These are phyloP conservation scores for Didymella exigua DNA, from an alignment of 2,329 filamentous ascomycete species.

Conservation along the genomic window DNA sequence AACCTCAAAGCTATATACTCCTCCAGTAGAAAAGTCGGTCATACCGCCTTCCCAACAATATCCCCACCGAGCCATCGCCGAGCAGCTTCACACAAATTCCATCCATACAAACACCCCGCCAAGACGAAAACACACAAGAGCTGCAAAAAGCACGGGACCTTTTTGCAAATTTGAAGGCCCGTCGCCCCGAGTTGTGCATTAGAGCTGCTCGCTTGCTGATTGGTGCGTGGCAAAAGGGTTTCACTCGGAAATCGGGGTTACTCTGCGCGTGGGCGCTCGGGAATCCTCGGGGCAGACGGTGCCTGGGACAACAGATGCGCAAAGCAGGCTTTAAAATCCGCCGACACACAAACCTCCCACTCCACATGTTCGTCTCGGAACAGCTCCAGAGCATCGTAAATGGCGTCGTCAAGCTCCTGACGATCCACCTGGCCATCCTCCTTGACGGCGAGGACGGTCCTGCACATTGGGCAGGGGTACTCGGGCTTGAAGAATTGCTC, in stretches of 20 bases:
- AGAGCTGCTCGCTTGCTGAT: constrained; percentile 4
- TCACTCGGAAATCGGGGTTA: constrained; percentile 7
- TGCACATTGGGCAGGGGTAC: not conserved
- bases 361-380: not conserved
- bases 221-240: constrained; percentile 11
- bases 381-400: not conserved
- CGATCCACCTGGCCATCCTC: no score
- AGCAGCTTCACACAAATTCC: not conserved
- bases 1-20: not conserved
- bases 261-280: constrained; percentile 6
- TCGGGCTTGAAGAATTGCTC: not conserved
- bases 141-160: not conserved
- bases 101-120: not conserved
- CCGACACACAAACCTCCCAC: not conserved
- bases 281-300: not conserved
- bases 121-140: constrained; percentile 3
- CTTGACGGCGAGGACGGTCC: not conserved
- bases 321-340: not conserved
- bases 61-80: constrained; percentile 11
- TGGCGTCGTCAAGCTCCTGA: not conserved
- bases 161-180: not conserved
- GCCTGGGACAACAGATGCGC: not conserved
- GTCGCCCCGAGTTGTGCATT: constrained; percentile 1
- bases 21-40: not conserved
- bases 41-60: not conserved